Base-by-base conservation (phyloP, 2,329 filamentous ascomycete species). In the Monilinia fructigena region DNA sequence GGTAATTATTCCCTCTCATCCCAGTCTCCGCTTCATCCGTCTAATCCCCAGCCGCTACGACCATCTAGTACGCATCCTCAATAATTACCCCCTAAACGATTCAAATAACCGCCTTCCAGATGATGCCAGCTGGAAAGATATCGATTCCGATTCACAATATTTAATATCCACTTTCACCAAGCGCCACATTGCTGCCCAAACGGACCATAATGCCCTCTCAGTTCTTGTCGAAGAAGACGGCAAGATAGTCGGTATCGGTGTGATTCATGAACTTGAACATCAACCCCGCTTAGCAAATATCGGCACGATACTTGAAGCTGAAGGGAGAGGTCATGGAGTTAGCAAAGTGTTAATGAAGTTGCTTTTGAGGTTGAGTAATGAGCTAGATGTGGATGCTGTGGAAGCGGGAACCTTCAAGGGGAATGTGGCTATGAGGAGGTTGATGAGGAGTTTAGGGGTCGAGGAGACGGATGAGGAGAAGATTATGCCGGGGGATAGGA, bases 381-480 rank as follows among this genome's bases (percentile, higher is more conserved):
- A 71, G 42, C 26, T 68, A 38, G 56, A 67, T 48, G 63, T 66
- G 7, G 59, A 65, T 59, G 35, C 61, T 52, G 42, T 70, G 14
- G 40, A 65, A 23, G 68, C 56, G 16, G 68, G 65, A 18, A 70
- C 69, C 10, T 66, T 69, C 67, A 70, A 63, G 67, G 18, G n/a
- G 7, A 70, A 71, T 64, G 45, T 2, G 38, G 42, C 56, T 23
- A 71, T 71, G 69, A 66, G 68, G 40, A 63, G 54, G 6, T n/a
- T 70, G 53, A 66, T 67, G 55, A 63, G n/a, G 59, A 66, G 62
- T n/a, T 35, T 70, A 14, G 68, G 68, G 3, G 56, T 65, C 47
- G 56, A n/a, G 52, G 68, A 66, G 61, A 63, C 52, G 40, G 69
- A 69, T 20, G 67, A 69, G 61, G 65, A 71, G 16, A 63, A 55